A percentile compares a stretch with the other conserved stretches of the same genome.
Conservation (phyloP, 148 eudicot genomes). For the Chenopodium berlandieri region DNA sequence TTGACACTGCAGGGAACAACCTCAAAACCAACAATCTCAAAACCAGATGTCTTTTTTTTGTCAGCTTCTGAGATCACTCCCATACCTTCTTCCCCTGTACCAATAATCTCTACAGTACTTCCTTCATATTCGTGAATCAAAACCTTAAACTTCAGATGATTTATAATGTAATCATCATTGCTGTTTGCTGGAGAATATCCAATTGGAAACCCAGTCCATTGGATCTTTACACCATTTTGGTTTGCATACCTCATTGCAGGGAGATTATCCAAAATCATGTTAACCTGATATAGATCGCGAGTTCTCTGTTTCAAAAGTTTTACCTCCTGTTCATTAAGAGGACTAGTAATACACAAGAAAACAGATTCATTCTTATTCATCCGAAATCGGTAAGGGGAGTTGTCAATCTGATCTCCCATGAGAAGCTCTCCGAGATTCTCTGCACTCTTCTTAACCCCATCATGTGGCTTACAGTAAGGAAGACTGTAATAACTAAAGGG, state of each 20-base stretch:
- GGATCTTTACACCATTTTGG: constrained; percentile 47
- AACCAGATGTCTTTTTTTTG: constrained; percentile 48
- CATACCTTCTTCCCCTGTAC: constrained; percentile 68
- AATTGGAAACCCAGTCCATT: constrained; percentile 69
- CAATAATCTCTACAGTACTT: constrained; percentile 49
- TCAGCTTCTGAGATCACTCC: constrained; percentile 55
- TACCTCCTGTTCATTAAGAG: constrained; percentile 52
- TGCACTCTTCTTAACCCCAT: constrained; percentile 62
- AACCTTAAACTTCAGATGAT: constrained; percentile 62
- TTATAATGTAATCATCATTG: constrained; percentile 55
- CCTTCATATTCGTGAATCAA: constrained; percentile 70
- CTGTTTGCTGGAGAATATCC: constrained; percentile 46
- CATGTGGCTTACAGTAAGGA: constrained; percentile 58
- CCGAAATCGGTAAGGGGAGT: constrained; percentile 62
- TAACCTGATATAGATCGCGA: constrained; percentile 66
- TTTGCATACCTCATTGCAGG: constrained; percentile 65
- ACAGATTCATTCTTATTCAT: constrained; percentile 62
- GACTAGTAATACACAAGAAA: constrained; percentile 49
- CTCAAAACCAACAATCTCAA: constrained; percentile 64
- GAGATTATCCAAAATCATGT: constrained; percentile 65
- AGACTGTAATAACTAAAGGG: constrained; percentile 81
- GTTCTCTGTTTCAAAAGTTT: constrained; percentile 70
- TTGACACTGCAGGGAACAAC: constrained; percentile 64
- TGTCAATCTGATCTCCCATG: constrained; percentile 76
- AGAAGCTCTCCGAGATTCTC: constrained; percentile 85